phyloP scores from a whole-genome alignment of 768 basidiomycete species.

The Boletus vermiculosoides region DNA sequence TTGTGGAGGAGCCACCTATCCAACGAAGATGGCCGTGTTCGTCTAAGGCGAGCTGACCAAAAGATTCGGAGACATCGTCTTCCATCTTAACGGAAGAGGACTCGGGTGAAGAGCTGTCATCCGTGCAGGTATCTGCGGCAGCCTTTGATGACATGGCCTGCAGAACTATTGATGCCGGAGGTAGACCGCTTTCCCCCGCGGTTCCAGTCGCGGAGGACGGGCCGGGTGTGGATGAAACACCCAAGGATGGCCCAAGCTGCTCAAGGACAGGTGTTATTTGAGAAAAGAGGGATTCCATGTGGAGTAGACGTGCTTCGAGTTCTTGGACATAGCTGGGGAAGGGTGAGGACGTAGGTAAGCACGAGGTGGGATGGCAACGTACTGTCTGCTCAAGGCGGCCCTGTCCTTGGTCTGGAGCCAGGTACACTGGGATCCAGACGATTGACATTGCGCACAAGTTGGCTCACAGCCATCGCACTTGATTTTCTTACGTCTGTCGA shows the following conservation, averaged over 20 bases:
- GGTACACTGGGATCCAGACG: slow-evolving; percentile 75
- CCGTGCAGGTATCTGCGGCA: slow-evolving; percentile 35
- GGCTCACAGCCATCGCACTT: slow-evolving; percentile 90
- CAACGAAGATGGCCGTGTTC: slow-evolving; percentile 89
- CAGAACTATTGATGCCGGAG: slow-evolving; percentile 29
- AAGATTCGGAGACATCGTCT: slow-evolving; percentile 80
- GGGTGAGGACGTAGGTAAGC: slow-evolving; percentile 18
- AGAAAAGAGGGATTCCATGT: slow-evolving; percentile 84
- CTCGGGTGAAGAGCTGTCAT: slow-evolving; percentile 34
- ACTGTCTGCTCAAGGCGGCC: slow-evolving; percentile 89
- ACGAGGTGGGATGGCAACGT: slow-evolving; percentile 31
- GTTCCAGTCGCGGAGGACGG: slow-evolving; percentile 25
- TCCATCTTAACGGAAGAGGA: slow-evolving; percentile 38
- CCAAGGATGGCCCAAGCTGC: slow-evolving; percentile 59
- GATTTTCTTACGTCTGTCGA: slow-evolving; percentile 81
- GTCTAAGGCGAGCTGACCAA: slow-evolving; percentile 85
- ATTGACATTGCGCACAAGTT: slow-evolving; percentile 76
- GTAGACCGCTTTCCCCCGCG: slow-evolving; percentile 16
- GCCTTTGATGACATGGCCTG: slow-evolving; percentile 40
- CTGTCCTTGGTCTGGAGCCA: slow-evolving; percentile 93
- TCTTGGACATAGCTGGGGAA: slow-evolving; percentile 80
- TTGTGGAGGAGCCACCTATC: slow-evolving; percentile 90
- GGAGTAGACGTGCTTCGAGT: slow-evolving; percentile 80
- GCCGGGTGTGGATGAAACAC: slow-evolving; percentile 38
- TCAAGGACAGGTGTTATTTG: slow-evolving; percentile 80